Evolutionary conservation across 192 early-diverging fungal genomes (phyloP).

Genomic region (Gaertneriomyces sp.): DNA sequence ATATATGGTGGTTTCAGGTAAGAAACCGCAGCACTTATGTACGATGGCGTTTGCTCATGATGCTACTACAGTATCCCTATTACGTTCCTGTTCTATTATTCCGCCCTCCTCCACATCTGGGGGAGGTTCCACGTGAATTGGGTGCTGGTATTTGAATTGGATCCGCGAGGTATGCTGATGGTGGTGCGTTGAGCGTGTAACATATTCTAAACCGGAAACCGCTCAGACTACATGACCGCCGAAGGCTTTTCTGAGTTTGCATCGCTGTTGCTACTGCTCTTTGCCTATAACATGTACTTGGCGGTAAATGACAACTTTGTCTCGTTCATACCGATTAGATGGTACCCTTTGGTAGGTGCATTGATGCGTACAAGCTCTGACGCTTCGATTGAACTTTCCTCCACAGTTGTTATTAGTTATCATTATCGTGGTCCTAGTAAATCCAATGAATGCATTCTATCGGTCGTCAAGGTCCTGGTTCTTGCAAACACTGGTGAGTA

Average conservation of each 20-base stretch:
- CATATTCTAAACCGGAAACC: not conserved
- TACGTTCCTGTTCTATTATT: conserved; percentile 34
- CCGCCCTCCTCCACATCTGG: conserved; percentile 31
- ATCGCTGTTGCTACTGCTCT: conserved; percentile 19
- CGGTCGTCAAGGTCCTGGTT: conserved; percentile 33
- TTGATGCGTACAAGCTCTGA: not conserved
- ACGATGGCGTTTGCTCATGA: not conserved
- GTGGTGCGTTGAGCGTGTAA: not conserved
- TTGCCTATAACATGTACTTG: conserved; percentile 26
- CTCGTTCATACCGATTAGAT: conserved; percentile 23
- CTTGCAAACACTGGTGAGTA: not conserved
- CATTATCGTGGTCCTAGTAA: conserved; percentile 14
- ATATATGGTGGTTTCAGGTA: conserved; percentile 34
- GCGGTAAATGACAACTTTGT: conserved; percentile 23
- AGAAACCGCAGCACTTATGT: not conserved
- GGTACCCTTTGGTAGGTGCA: conserved; percentile 24
- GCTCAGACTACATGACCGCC: conserved; percentile 18
- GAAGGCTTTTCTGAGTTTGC: conserved; percentile 28
- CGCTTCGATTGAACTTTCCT: not conserved
- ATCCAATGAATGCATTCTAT: conserved; percentile 23
- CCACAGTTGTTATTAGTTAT: conserved; percentile 15
- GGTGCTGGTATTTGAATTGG: conserved; percentile 43
- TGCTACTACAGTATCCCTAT: conserved; percentile 36
- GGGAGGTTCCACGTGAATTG: conserved; percentile 34
- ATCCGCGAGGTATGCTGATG: conserved; percentile 30